Conservation (phyloP, 495 filamentous ascomycete genomes). For the Penicillium cinerascens region DNA sequence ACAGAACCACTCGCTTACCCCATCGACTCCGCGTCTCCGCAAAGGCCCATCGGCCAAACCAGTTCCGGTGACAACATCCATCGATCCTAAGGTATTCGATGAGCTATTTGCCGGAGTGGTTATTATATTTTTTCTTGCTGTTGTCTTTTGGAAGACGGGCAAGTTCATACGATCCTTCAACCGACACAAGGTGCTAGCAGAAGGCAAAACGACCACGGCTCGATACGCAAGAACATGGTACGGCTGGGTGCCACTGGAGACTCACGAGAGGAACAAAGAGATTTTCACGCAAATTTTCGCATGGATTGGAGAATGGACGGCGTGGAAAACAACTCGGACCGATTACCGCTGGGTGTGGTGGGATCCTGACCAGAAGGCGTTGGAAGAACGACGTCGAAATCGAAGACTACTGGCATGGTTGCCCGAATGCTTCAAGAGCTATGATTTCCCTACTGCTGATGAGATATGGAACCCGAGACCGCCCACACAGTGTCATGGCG, state of each 20-base stretch:
- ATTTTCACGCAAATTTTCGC: slow-evolving; percentile 16
- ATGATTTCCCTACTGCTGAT: slow-evolving; percentile 24
- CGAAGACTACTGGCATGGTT: slow-evolving; percentile 18
- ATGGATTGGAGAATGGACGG: slow-evolving; percentile 21
- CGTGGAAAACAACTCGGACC: slow-evolving; percentile 35
- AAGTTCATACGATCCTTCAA: slow-evolving; percentile 37
- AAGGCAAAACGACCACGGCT: slow-evolving; percentile 27
- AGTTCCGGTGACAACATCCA: slow-evolving; percentile 15
- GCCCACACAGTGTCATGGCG: slow-evolving; percentile 13
- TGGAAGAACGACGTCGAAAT: slow-evolving; percentile 12
- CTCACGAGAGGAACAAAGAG: slow-evolving; percentile 31
- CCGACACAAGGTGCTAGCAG: slow-evolving; percentile 27
- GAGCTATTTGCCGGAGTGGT: slow-evolving; percentile 40
- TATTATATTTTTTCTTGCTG: slow-evolving; percentile 35
- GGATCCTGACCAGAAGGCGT: slow-evolving; percentile 32
- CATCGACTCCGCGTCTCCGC: slow-evolving; percentile 18
- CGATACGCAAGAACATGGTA: slow-evolving; percentile 47
- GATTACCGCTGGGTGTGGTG: slow-evolving; percentile 44
- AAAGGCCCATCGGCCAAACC: slow-evolving; percentile 14
- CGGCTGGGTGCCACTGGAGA: slow-evolving; percentile 38
- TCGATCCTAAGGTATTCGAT: slow-evolving; percentile 27
- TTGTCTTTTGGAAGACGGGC: slow-evolving; percentile 43
- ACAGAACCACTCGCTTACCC: slow-evolving; percentile 24
- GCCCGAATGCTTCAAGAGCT: slow-evolving; percentile 25
- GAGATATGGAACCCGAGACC: slow-evolving; percentile 27